Conservation (phyloP, 2,329 filamentous ascomycete genomes). For the Corniculantispora saksenae region DNA sequence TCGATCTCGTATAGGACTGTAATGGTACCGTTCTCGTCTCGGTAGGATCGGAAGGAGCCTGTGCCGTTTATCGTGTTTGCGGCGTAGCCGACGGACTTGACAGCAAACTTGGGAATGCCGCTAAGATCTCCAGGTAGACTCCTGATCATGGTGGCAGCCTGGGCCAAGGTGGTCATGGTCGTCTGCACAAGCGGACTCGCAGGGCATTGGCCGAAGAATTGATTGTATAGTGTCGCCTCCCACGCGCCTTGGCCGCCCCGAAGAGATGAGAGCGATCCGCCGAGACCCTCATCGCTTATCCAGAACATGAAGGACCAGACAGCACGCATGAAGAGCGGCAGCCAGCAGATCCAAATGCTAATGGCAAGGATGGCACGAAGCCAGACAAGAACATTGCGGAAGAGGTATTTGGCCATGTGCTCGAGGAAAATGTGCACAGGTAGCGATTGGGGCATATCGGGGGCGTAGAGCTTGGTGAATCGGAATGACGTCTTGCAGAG, state of each 20-base stretch:
- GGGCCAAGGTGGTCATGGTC: constrained; percentile 12
- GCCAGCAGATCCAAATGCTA: constrained; percentile 83
- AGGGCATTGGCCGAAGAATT: constrained; percentile 5
- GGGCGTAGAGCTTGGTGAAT: constrained; percentile 96
- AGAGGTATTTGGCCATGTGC: constrained; percentile 72
- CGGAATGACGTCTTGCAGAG: constrained; percentile 98
- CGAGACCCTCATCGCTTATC: constrained; percentile 77
- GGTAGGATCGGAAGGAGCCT: constrained; percentile 1
- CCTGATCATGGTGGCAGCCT: constrained; percentile 15
- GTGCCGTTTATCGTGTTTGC: constrained; percentile 3
- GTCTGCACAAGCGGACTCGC: constrained; percentile 5
- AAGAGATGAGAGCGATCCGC: constrained; percentile 32
- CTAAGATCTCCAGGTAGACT: constrained; percentile 2
- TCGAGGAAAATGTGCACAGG: constrained; percentile 79
- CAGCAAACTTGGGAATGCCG: constrained; percentile 3
- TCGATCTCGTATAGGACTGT: constrained; percentile 8
- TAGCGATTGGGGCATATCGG: constrained; percentile 84
- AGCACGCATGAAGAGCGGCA: constrained; percentile 88
- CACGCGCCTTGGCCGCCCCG: constrained; percentile 24
- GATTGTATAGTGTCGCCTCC: background rate
- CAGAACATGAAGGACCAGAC: constrained; percentile 95
- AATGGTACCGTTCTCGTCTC: constrained; percentile 16
- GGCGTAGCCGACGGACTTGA: constrained; percentile 4
- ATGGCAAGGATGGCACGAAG: constrained; percentile 75
- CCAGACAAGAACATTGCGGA: constrained; percentile 75